Percentiles rank a stretch among this genome's conserved stretches.
Evolutionary conservation across 2,329 filamentous ascomycete genomes (phyloP).

Genomic region (Cladosporium austrohemisphaericum): DNA sequence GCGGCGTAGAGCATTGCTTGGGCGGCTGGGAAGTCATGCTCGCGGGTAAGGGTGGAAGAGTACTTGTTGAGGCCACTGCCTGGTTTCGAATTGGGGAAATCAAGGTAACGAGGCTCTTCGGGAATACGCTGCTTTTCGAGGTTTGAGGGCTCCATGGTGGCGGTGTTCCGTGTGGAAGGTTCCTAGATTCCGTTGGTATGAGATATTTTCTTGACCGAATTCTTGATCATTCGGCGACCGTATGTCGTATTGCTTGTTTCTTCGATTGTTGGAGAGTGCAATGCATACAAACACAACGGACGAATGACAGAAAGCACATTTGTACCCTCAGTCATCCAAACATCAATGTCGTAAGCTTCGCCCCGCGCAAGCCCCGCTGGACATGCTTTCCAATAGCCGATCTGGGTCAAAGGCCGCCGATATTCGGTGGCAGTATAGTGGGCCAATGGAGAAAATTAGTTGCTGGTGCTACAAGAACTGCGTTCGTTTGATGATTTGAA

Average conservation of each 20-base stretch:
- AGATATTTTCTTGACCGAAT: background rate
- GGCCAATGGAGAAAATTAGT: conserved; percentile 1
- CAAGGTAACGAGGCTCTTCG: conserved; percentile 51
- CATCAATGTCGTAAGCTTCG: conserved; percentile 9
- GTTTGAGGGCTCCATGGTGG: conserved; percentile 36
- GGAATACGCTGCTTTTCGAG: conserved; percentile 34
- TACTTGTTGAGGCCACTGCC: conserved; percentile 72
- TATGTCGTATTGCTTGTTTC: background rate
- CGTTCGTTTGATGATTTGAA: too few species aligned
- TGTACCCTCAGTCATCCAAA: conserved; percentile 6
- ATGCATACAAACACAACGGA: conserved; percentile 1
- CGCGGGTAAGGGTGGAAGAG: conserved; percentile 76
- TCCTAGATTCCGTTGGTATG: background rate
- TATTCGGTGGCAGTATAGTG: conserved; percentile 1
- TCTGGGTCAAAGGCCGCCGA: conserved; percentile 10
- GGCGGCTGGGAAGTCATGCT: conserved; percentile 86
- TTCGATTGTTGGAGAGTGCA: background rate
- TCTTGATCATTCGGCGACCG: background rate
- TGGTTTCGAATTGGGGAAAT: conserved; percentile 54
- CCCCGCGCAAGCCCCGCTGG: conserved; percentile 4
- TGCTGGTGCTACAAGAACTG: too few species aligned
- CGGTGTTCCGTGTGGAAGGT: background rate
- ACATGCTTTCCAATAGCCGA: conserved; percentile 9
- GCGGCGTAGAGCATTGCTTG: conserved; percentile 96
- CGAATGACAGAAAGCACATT: conserved; percentile 13